Base-by-base conservation (phyloP, 73 alveolate species). In the Symbiodinium pilosum region DNA sequence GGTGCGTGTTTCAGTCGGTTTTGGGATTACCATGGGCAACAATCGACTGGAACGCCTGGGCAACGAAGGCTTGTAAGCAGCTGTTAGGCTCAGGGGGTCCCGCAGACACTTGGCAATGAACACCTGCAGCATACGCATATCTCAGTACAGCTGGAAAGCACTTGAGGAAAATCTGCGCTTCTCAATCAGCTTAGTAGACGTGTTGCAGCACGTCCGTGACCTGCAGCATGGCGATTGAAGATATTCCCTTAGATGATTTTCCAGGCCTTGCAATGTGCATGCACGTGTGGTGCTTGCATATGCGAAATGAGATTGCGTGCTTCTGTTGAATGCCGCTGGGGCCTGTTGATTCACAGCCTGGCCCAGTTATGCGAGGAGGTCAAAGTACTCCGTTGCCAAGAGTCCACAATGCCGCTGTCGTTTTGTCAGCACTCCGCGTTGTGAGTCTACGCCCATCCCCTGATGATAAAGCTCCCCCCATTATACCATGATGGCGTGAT, bases 181-280 rank as follows among this genome's bases (percentile, higher is more conserved):
- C n/a, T n/a, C n/a, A n/a, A n/a, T n/a, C n/a, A n/a, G n/a, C n/a
- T n/a, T n/a, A n/a, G n/a, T n/a, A n/a, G n/a, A n/a, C n/a, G n/a
- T n/a, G n/a, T n/a, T n/a, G n/a, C n/a, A n/a, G n/a, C n/a, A n/a
- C n/a, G n/a, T n/a, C n/a, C n/a, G n/a, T n/a, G n/a, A n/a, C n/a
- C n/a, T n/a, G n/a, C 77, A 59, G 77, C 77, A 59, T 59, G 77
- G 77, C 77, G 38, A n/a, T 20, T 16, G 77, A 59, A 59, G 77
- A 59, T 36, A 59, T 59, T 59, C 77, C 77, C 77, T 52, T 52
- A 14, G 77, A 59, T 59, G 77, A 59, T 59, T 59, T 36, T 24
- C 77, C 77, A 56, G 73, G 73, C 73, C 73, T 56, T 56, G 73
- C 9, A 56, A 26, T 59, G 77, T 24, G 77, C 77, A 59, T 59